Evolutionary conservation across 1,284 basidiomycete species (phyloP).

Genomic region (Puccinia horiana): DNA sequence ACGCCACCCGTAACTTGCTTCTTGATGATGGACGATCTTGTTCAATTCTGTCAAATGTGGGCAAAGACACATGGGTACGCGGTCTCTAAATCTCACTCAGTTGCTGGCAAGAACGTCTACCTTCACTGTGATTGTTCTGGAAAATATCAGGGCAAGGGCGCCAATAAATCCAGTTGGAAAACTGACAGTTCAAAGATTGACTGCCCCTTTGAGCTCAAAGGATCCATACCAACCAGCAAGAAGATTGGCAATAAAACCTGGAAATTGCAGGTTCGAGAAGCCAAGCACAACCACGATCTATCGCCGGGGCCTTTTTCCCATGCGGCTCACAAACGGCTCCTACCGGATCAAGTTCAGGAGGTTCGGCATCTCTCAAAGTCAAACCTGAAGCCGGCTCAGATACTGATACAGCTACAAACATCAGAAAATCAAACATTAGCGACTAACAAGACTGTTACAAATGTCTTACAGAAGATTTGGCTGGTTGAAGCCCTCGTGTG

Average conservation of each 20-base stretch:
- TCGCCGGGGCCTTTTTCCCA: neutral
- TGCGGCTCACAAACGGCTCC: neutral
- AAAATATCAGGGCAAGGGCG: neutral
- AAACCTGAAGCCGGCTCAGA: no score
- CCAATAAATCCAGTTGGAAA: neutral
- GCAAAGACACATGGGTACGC: no score
- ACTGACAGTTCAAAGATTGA: neutral
- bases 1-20: no score
- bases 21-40: neutral
- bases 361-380: no score
- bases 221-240: neutral
- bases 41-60: neutral
- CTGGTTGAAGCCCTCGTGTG: no score
- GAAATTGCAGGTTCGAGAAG: neutral
- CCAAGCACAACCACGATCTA: neutral
- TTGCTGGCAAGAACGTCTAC: no score
- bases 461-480: neutral
- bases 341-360: no score
- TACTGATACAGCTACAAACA: neutral
- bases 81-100: no score
- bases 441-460: neutral
- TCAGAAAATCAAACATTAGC: neutral
- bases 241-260: no score
- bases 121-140: no score
- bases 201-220: neutral